Base-by-base conservation (phyloP, 2,329 filamentous ascomycete genomes). In the Penicillium brevicompactum region DNA sequence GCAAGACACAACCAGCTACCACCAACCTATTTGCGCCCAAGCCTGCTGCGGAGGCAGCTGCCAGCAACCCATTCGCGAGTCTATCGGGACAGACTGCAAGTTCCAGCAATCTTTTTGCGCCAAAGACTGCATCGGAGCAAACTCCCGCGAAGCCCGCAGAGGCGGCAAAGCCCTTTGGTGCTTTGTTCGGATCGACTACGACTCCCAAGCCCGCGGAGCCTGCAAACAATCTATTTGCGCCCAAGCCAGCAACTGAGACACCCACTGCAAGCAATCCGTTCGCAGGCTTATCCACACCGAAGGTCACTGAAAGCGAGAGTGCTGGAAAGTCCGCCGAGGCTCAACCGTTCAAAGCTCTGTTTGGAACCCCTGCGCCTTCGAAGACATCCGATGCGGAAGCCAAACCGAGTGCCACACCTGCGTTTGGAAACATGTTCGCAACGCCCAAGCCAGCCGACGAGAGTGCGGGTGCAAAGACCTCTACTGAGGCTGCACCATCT, bases 211-310 rank as follows among this genome's bases (percentile, higher is more conserved):
- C 70, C 68, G 42, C 72, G 72, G 52, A 72, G 68, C 51, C 74
- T 74, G 47, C 68, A 67, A 43, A 68, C 66, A 51, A 63, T 67
- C 21, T 59, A 54, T 44, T 56, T 66, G 51, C 59, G 46, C 45
- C 49, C 64, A 30, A 63, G 57, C 37, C 63, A 62, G 49, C 55
- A 40, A 58, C 58, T 22, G 32, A 64, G 21, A 53, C 55, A 13
- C 51, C 67, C 13, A 50, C 58, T 16, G 16, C 62, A 2, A 70
- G 60, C 48, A 76, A 76, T 55, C 74, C 74, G 14, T 76, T 76
- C 51, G 63, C 65, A 30, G 72, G 55, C 42, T 22, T 46, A 16
- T 50, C 51, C 18, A 40, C 51, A 1, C 46, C 47, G 4, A 54
- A 54, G 32, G 47, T 46, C 27, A 51, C 41, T 16, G 52, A 24